Percentiles rank a stretch among this genome's conserved stretches.
phyloP scores from a whole-genome alignment of 352 stramenopile species.

The Phytophthora colocasiae region DNA sequence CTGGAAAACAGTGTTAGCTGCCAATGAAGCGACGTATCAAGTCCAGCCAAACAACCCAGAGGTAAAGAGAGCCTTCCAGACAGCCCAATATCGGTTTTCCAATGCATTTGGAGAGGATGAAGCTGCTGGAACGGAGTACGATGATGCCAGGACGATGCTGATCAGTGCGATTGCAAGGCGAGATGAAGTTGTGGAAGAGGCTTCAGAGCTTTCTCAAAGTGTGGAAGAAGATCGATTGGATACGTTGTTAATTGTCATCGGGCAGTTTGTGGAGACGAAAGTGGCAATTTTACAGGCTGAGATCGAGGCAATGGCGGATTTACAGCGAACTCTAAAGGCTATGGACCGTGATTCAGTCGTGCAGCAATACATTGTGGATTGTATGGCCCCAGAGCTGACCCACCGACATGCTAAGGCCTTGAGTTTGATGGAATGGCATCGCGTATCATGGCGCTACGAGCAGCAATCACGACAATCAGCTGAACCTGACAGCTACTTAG shows the following conservation, averaged over 20 bases:
- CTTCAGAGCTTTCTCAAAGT: constrained; percentile 77
- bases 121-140: constrained; percentile 61
- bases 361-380: constrained; percentile 88
- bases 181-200: constrained; percentile 86
- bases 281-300: constrained; percentile 82
- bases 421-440: constrained; percentile 84
- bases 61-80: constrained; percentile 69
- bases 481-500: constrained; percentile 63
- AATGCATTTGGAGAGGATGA: constrained; percentile 75
- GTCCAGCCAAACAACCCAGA: constrained; percentile 84
- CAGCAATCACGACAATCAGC: constrained; percentile 40
- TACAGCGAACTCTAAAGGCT: constrained; percentile 70
- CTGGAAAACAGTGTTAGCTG: constrained; percentile 77
- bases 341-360: constrained; percentile 88
- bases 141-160: constrained; percentile 60
- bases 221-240: constrained; percentile 87
- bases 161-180: constrained; percentile 73
- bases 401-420: constrained; percentile 81
- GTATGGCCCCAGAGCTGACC: constrained; percentile 82
- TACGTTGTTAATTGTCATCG: constrained; percentile 85
- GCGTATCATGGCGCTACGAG: constrained; percentile 68
- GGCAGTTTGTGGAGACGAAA: constrained; percentile 88
- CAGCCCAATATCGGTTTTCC: constrained; percentile 66
- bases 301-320: constrained; percentile 74
- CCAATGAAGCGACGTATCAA: constrained; percentile 84